phyloP scores from a whole-genome alignment of 139 green algal genomes.

The Tetratostichococcus sp. region DNA sequence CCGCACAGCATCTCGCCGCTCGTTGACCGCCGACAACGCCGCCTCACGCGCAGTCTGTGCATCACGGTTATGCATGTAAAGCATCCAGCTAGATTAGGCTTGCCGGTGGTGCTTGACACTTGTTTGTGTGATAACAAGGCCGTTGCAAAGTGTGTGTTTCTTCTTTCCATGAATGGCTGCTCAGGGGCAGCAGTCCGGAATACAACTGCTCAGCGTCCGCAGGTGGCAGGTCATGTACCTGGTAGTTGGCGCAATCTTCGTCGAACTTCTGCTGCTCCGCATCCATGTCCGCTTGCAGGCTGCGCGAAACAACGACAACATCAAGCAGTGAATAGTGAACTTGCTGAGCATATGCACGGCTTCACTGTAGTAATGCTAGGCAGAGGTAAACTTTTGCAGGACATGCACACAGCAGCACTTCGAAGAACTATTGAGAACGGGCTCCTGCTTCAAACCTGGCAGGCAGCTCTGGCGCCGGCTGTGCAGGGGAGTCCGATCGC shows the following conservation, averaged over 20 bases:
- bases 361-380: no score
- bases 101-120: no score
- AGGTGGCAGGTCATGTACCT: no score
- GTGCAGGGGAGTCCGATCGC: constrained; percentile 4
- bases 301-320: neutral
- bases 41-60: constrained; percentile 5
- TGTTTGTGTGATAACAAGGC: no score
- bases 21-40: neutral
- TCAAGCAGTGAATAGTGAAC: no score
- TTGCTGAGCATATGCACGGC: no score
- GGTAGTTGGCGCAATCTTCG: neutral
- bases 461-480: neutral
- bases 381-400: no score
- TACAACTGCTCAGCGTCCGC: no score
- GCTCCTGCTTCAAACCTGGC: constrained; percentile 1
- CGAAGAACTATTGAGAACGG: neutral
- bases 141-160: no score
- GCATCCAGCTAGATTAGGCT: no score
- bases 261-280: constrained; percentile 12
- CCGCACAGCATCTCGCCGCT: constrained; percentile 24
- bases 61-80: neutral
- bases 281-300: constrained; percentile 4
- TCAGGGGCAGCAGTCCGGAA: no score
- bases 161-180: no score
- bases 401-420: neutral